Conservation (phyloP, 1,139 yeast species). For the Taphrina deformans region DNA sequence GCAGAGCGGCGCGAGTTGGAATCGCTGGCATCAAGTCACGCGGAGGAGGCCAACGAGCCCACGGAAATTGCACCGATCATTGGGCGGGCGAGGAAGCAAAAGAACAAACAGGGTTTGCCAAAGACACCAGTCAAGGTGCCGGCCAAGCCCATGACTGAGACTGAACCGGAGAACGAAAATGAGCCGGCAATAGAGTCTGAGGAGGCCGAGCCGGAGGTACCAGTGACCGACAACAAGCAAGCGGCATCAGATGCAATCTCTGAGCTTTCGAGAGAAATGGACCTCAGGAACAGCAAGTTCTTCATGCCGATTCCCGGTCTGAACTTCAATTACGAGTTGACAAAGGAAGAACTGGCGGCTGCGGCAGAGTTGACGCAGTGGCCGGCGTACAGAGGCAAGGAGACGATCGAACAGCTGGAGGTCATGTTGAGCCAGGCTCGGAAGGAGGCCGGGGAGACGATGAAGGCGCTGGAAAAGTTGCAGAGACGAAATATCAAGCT, state of each 20-base stretch:
- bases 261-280: constrained; percentile 20
- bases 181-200: not conserved
- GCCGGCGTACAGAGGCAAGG: constrained; percentile 20
- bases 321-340: not conserved
- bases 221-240: not conserved
- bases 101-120: constrained; percentile 6
- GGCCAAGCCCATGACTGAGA: not conserved
- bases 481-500: constrained; percentile 35
- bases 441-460: constrained; percentile 36
- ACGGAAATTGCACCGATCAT: constrained; percentile 23
- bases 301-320: constrained; percentile 20
- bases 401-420: constrained; percentile 36
- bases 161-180: not conserved
- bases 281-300: constrained; percentile 6
- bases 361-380: constrained; percentile 21
- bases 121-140: constrained; percentile 7
- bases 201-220: not conserved
- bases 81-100: constrained; percentile 27
- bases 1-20: constrained; percentile 24
- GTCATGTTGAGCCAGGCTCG: constrained; percentile 34
- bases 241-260: constrained; percentile 25
- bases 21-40: constrained; percentile 15
- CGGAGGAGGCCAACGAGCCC: constrained; percentile 1
- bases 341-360: constrained; percentile 12
- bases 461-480: constrained; percentile 36